Percentiles rank a stretch among this genome's conserved stretches.
Conservation (phyloP, 2,329 filamentous ascomycete species). For the Chrysoporthe austroafricana region DNA sequence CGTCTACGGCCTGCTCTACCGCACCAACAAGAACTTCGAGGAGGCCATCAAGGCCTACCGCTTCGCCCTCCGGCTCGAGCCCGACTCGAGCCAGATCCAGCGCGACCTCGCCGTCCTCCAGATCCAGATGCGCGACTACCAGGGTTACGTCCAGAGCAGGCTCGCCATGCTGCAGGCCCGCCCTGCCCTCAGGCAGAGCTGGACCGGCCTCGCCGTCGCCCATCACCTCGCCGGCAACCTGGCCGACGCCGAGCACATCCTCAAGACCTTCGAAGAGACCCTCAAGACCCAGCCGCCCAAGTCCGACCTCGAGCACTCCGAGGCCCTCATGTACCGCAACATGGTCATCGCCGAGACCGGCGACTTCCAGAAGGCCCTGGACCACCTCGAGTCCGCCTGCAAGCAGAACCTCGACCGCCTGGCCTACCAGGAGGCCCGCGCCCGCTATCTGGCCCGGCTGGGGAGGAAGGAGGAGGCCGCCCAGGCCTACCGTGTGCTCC, state of each 20-base stretch:
- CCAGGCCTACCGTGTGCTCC: conserved; percentile 76
- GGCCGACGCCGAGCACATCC: conserved; percentile 82
- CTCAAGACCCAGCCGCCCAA: conserved; percentile 79
- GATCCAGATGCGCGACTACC: conserved; percentile 94
- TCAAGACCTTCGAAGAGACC: conserved; percentile 92
- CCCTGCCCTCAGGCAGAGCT: conserved; percentile 84
- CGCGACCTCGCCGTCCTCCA: conserved; percentile 91
- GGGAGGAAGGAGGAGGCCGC: conserved; percentile 78
- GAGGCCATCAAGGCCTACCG: conserved; percentile 99
- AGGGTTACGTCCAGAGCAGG: conserved; percentile 89
- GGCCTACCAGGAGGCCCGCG: conserved; percentile 82
- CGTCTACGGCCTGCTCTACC: conserved; percentile 93
- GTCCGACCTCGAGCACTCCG: conserved; percentile 87
- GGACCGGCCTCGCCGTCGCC: conserved; percentile 95
- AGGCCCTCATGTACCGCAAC: conserved; percentile 95
- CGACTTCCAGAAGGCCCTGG: conserved; percentile 78
- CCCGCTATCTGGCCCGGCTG: conserved; percentile 80
- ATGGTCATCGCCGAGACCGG: conserved; percentile 88
- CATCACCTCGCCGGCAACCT: conserved; percentile 89
- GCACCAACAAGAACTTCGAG: conserved; percentile 95
- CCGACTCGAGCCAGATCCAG: conserved; percentile 93
- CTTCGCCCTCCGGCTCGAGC: conserved; percentile 89
- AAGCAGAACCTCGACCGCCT: conserved; percentile 83
- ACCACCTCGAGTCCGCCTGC: conserved; percentile 78
- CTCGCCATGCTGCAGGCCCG: conserved; percentile 84